Base-by-base conservation (phyloP, 2,329 filamentous ascomycete species). In the Alternaria sp. region DNA sequence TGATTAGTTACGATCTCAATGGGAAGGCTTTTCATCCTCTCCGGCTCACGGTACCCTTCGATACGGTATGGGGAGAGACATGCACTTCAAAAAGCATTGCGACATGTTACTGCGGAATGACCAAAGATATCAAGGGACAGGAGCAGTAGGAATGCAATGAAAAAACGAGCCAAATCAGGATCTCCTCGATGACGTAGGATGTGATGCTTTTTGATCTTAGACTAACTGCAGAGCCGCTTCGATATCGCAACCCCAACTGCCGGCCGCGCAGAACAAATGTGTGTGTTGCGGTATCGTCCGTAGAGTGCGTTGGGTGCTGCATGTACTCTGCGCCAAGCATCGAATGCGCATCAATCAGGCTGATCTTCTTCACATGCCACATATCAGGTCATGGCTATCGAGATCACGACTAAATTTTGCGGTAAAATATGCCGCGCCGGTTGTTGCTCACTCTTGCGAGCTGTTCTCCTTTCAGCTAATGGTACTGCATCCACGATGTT, bases 1-100 rank as follows among this genome's bases (percentile, higher is more conserved):
- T 75, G 74, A 75, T 75, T 77, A 74, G 74, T 75, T 73, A 77
- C 69, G 72, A 76, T 74, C 68, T 73, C 74, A 75, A 75, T 73
- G 74, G 75, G 71, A 74, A 71, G 74, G 74, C 69, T 76, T 71
- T 75, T 71, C 67, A 67, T 70, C 65, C 66, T 72, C 72, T 69
- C 58, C 61, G 59, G 70, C 68, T 72, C 65, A 64, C 67, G 70
- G 64, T 62, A 61, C 44, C 66, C 57, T 58, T 67, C 59, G 62
- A 69, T 64, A 65, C 44, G 60, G 60, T 62, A 62, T 65, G 66
- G 66, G 62, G 58, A 57, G 68, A 69, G 68, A 64, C 70, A 76
- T 77, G 74, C 70, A 77, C 65, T 73, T 66, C 65, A 73, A 65
- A 69, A 66, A 70, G 68, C 67, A 73, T 73, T 73, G 69, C 73